Evolutionary conservation across 495 filamentous ascomycete species (phyloP).

Genomic region (Geoglossum glabrum): DNA sequence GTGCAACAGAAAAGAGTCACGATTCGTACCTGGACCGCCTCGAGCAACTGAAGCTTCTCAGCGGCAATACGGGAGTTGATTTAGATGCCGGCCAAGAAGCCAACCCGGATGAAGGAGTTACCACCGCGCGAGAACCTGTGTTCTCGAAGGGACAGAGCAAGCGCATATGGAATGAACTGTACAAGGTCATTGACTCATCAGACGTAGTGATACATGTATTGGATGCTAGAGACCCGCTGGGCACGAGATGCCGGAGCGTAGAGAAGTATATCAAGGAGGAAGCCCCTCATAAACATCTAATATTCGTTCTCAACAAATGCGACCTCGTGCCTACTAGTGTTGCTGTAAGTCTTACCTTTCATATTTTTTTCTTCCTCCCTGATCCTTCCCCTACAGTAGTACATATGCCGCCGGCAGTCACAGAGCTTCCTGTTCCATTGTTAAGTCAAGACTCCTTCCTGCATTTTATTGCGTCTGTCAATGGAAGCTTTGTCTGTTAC

Average conservation of each 20-base stretch:
- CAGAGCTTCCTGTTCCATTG: slow-evolving; percentile 26
- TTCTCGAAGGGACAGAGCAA: slow-evolving; percentile 89
- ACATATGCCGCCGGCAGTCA: neutral
- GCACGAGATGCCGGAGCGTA: slow-evolving; percentile 72
- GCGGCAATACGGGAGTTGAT: slow-evolving; percentile 41
- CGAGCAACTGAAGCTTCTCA: slow-evolving; percentile 46
- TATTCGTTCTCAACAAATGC: slow-evolving; percentile 88
- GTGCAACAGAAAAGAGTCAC: slow-evolving; percentile 53
- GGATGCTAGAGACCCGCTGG: slow-evolving; percentile 78
- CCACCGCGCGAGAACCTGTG: slow-evolving; percentile 64
- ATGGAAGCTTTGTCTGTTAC: slow-evolving; percentile 88
- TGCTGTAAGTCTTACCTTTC: slow-evolving; percentile 63
- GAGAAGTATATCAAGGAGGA: slow-evolving; percentile 90
- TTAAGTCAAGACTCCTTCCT: slow-evolving; percentile 91
- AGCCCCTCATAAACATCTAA: slow-evolving; percentile 83
- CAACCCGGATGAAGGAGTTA: slow-evolving; percentile 29
- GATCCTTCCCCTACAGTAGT: slow-evolving; percentile 2
- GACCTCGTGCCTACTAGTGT: slow-evolving; percentile 85
- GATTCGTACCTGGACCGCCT: slow-evolving; percentile 57
- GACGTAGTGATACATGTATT: slow-evolving; percentile 91
- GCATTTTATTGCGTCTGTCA: slow-evolving; percentile 24
- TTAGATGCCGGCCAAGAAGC: slow-evolving; percentile 19
- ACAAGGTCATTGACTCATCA: slow-evolving; percentile 93
- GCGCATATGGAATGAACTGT: slow-evolving; percentile 96
- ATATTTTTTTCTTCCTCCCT: slow-evolving; percentile 4